These are phyloP conservation scores for Nakaseomyces bracarensis DNA, from an alignment of 1,139 yeast genomes.

Conservation along the genomic window DNA sequence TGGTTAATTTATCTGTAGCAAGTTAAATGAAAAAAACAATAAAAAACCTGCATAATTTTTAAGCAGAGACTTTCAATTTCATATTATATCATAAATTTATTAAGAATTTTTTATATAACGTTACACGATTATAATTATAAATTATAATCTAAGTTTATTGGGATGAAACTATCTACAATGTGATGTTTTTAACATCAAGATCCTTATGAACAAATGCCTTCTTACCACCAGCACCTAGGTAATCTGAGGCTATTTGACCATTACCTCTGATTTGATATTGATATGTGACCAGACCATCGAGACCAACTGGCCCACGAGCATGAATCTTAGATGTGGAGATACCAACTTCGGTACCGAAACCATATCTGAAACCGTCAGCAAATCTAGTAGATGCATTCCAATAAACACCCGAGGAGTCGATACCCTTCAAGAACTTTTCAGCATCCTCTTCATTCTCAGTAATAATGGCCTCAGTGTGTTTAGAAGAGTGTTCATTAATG, in stretches of 20 bases:
- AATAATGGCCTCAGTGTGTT: conserved; percentile 89
- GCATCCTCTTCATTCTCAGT: conserved; percentile 68
- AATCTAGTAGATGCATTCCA: conserved; percentile 97
- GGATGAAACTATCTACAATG: conserved; percentile 11
- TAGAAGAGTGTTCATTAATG: conserved; percentile 85
- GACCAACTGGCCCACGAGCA: conserved; percentile 97
- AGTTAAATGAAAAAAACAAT: too few species aligned
- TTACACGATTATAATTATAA: neutral
- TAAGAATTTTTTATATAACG: neutral
- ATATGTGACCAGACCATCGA: conserved; percentile 92
- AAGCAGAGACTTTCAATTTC: too few species aligned
- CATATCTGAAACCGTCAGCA: conserved; percentile 97
- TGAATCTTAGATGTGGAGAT: conserved; percentile 94
- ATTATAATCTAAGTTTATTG: neutral
- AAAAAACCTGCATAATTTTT: too few species aligned
- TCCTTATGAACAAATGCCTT: conserved; percentile 72
- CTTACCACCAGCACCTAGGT: conserved; percentile 85
- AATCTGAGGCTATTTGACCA: conserved; percentile 89
- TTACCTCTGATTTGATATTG: conserved; percentile 87
- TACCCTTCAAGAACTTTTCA: conserved; percentile 66
- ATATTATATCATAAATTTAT: too few species aligned
- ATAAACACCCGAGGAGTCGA: conserved; percentile 96
- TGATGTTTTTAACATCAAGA: conserved; percentile 34
- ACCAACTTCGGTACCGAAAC: conserved; percentile 98
- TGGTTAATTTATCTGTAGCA: too few species aligned